Conservation (phyloP, 192 early-diverging fungal species). For the Backusella morwellensis region DNA sequence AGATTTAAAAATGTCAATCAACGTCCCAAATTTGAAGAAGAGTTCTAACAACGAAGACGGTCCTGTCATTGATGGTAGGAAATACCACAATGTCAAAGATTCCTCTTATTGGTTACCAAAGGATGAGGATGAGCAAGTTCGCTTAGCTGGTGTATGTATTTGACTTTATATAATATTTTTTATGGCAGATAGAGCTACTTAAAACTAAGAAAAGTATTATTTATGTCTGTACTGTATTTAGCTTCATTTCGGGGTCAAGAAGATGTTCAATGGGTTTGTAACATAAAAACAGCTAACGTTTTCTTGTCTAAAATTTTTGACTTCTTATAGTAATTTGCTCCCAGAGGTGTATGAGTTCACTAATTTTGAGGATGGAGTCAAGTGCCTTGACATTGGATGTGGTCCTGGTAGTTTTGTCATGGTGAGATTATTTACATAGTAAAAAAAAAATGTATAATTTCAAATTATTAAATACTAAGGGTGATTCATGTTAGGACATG, state of each 20-base stretch:
- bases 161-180: neutral
- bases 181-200: neutral
- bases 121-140: constrained; percentile 26
- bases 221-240: neutral
- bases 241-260: constrained; percentile 30
- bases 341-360: neutral
- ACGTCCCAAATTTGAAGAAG: neutral
- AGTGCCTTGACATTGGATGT: constrained; percentile 30
- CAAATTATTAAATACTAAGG: neutral
- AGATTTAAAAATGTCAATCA: neutral
- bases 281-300: neutral
- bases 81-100: constrained; percentile 14
- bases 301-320: neutral
- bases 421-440: neutral
- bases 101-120: constrained; percentile 17
- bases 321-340: neutral
- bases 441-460: neutral
- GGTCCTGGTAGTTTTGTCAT: constrained; percentile 26
- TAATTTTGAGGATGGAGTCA: constrained; percentile 7
- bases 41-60: neutral
- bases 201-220: neutral
- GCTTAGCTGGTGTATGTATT: constrained; percentile 13
- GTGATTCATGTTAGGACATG: constrained; percentile 9
- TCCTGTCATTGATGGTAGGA: neutral
- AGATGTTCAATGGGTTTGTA: constrained; percentile 17